phyloP scores from a whole-genome alignment of 75 land plant genomes.

The Pseudotsuga menziesii region DNA sequence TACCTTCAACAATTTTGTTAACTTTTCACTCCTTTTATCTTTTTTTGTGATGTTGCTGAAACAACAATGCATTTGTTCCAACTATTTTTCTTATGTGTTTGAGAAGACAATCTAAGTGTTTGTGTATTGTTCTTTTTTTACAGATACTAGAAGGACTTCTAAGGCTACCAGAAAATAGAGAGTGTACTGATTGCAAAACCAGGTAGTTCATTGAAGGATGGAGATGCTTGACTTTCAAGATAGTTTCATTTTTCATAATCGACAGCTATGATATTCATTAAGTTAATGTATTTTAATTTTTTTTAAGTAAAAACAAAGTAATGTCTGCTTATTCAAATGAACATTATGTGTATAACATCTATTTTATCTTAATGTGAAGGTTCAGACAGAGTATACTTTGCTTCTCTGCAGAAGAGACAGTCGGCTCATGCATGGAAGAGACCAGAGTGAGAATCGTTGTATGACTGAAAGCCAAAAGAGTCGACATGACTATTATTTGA shows the following conservation, averaged over 20 bases:
- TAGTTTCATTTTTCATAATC: background rate
- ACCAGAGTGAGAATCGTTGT: too few relatives aligned
- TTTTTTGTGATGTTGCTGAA: background rate
- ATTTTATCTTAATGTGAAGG: too few relatives aligned
- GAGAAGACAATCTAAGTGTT: background rate
- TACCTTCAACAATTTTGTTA: background rate
- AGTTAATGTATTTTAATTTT: background rate
- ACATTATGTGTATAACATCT: background rate
- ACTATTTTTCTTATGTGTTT: background rate
- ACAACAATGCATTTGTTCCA: background rate
- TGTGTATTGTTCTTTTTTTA: constrained; percentile 6
- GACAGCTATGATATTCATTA: background rate
- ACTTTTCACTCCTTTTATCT: background rate
- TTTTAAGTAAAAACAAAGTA: background rate
- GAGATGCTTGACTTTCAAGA: background rate
- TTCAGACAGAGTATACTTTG: too few relatives aligned
- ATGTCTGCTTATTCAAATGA: background rate
- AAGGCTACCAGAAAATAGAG: constrained; percentile 87
- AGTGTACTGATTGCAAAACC: constrained; percentile 90
- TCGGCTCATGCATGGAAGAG: too few relatives aligned
- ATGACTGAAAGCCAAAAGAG: too few relatives aligned
- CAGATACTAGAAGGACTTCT: constrained; percentile 85
- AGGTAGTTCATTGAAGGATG: constrained; percentile 35
- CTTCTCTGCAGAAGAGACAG: too few relatives aligned
- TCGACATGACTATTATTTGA: too few relatives aligned